Evolutionary conservation across 202 grass and related monocot genomes (phyloP).

Genomic region (Schoenoplectus tabernaemontani): DNA sequence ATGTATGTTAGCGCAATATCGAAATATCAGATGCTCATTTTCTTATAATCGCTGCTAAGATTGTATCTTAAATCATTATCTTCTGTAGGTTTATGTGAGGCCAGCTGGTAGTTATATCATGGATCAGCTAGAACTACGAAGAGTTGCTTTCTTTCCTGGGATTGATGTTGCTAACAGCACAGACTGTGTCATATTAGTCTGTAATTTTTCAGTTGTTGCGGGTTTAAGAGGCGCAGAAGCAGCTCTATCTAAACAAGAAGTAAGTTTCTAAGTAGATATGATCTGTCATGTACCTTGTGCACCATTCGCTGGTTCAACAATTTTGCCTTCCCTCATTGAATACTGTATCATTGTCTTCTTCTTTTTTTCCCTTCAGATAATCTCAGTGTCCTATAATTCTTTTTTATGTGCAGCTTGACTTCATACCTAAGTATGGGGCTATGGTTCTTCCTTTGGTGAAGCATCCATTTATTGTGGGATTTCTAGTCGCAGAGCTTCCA

Average conservation of each 20-base stretch:
- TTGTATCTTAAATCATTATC: not conserved
- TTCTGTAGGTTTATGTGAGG: constrained; percentile 50
- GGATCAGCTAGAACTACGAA: constrained; percentile 62
- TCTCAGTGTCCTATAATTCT: not conserved
- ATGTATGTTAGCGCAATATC: not conserved
- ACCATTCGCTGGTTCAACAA: not conserved
- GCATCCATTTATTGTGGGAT: constrained; percentile 80
- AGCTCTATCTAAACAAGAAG: constrained; percentile 40
- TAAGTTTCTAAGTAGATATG: constrained; percentile 12
- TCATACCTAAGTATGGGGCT: constrained; percentile 49
- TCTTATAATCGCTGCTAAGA: not conserved
- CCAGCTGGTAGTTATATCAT: constrained; percentile 74
- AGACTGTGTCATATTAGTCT: constrained; percentile 39
- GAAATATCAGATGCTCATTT: not conserved
- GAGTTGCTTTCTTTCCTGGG: constrained; percentile 42
- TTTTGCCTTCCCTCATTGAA: not conserved
- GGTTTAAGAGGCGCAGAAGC: constrained; percentile 54
- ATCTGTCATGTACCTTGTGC: not conserved
- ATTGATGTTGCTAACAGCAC: constrained; percentile 32
- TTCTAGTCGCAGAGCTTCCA: constrained; percentile 71
- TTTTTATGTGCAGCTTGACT: constrained; percentile 45
- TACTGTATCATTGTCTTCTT: not conserved
- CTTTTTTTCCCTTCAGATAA: not conserved
- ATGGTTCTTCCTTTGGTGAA: constrained; percentile 74
- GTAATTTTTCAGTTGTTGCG: constrained; percentile 53